Evolutionary conservation across 2,329 filamentous ascomycete species (phyloP), one percentile per base, ranked within the genome.

Genomic region (Aplosporella prunicola): DNA sequence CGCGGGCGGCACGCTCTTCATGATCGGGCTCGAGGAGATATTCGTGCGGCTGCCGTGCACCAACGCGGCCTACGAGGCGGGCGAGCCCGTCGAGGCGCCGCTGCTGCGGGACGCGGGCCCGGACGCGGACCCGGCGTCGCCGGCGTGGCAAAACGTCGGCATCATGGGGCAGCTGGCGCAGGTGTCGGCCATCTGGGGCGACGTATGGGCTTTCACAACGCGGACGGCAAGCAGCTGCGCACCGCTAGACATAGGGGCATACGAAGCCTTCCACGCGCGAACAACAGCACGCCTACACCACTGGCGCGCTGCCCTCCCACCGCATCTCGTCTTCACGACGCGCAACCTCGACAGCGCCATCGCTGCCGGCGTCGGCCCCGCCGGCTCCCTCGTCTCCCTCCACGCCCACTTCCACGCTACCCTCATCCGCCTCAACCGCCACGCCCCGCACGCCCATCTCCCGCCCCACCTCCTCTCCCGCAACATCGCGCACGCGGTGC

Each of bases 391-490:
- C 50, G 59, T 82, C 38, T 72, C 71, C 2, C 71, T 82, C 55
- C 79, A 84, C 53, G 62, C 80, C 18, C 61, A 82, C n/a, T 80
- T 80, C 52, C 71, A 80, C 51, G 69, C 74, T 31, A 68, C 76
- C 1, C 58, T 76, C 48, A 71, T 82, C 57, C 76, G 77, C 45
- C 63, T 83, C 20, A 78, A 80, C 47, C 71, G 81, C 25, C 72
- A 80, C 48, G 67, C 53, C 16, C 54, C 55, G 9, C 39, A 52
- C 20, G 40, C 41, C 22, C 44, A 49, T 8, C 45, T 61, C 14
- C 37, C 55, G 6, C 27, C 42, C n/a, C 50, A 55, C 7, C 50
- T 51, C 13, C 39, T 57, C 11, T 41, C 32, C 18, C 56, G 56
- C 31, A 60, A 60, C 35, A 46, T 56, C 29, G 46, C 53, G 15